phyloP scores from a whole-genome alignment of 495 filamentous ascomycete species.

The Thozetella sp. region DNA sequence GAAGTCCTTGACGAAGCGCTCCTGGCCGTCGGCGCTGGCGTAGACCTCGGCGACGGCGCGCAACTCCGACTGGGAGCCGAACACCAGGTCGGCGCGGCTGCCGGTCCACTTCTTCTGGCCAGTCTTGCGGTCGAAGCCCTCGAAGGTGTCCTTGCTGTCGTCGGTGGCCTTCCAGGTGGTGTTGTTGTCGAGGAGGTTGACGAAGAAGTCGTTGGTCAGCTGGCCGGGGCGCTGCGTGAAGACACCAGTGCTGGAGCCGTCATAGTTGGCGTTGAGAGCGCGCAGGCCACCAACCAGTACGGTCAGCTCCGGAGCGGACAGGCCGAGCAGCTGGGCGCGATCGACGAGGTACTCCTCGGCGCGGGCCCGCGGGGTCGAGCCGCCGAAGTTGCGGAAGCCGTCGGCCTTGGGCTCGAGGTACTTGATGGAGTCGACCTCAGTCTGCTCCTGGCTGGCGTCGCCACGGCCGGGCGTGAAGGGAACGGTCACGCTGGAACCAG shows the following conservation, averaged over 20 bases:
- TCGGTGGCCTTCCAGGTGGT: conserved; percentile 55
- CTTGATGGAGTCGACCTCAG: conserved; percentile 56
- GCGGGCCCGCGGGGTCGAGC: conserved; percentile 51
- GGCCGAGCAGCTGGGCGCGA: conserved; percentile 62
- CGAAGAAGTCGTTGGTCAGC: conserved; percentile 70
- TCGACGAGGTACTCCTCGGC: conserved; percentile 64
- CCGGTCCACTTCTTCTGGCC: conserved; percentile 62
- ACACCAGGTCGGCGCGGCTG: conserved; percentile 62
- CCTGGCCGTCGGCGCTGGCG: conserved; percentile 47
- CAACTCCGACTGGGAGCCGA: conserved; percentile 65
- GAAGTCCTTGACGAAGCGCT: conserved; percentile 65
- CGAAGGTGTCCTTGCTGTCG: conserved; percentile 46
- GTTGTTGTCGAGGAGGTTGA: conserved; percentile 63
- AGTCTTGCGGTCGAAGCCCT: conserved; percentile 61
- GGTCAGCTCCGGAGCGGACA: conserved; percentile 61
- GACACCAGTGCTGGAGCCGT: conserved; percentile 58
- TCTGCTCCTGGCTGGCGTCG: conserved; percentile 55
- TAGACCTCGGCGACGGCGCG: conserved; percentile 66
- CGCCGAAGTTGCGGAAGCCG: conserved; percentile 69
- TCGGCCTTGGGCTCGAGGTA: conserved; percentile 58
- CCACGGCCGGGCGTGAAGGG: conserved; percentile 40
- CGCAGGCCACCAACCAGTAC: conserved; percentile 64
- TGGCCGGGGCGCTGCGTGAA: conserved; percentile 59
- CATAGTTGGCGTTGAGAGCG: conserved; percentile 59
- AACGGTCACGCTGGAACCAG: conserved; percentile 27